Percentiles rank a stretch among this genome's conserved stretches.
Conservation (phyloP, 2,329 filamentous ascomycete species). For the Xylaria sp. region DNA sequence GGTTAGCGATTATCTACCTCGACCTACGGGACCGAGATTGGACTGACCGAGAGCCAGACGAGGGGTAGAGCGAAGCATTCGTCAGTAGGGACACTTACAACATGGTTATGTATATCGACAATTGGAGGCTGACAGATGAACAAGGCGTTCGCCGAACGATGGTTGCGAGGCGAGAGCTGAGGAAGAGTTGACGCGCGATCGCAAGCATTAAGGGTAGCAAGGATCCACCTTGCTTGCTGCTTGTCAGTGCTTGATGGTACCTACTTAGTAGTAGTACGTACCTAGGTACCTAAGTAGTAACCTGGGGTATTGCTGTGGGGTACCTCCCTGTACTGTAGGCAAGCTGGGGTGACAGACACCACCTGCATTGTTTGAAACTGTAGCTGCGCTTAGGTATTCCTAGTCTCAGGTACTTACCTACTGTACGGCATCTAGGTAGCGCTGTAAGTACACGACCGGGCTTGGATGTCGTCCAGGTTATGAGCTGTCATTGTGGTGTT, state of each 20-base stretch:
- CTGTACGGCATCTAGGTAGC: no score
- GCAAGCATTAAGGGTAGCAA: neutral
- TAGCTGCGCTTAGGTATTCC: no score
- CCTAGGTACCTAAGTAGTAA: neutral
- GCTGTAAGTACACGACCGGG: no score
- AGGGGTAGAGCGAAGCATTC: neutral
- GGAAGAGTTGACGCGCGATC: neutral
- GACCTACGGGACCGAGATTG: no score
- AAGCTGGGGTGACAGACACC: neutral
- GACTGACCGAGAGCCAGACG: neutral
- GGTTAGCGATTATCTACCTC: slow-evolving; percentile 22
- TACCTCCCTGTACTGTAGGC: slow-evolving; percentile 5
- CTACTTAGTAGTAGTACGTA: neutral
- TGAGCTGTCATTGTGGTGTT: no score
- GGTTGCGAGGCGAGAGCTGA: neutral
- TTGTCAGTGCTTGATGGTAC: no score
- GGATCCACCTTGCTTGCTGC: no score
- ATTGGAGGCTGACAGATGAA: neutral
- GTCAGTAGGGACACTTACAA: slow-evolving; percentile 34
- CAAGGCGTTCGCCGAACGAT: no score
- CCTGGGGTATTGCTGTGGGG: slow-evolving; percentile 21
- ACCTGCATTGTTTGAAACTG: no score
- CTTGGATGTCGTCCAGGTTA: no score
- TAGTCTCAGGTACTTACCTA: no score
- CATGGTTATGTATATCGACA: slow-evolving; percentile 29